Conservation (phyloP, 2,329 filamentous ascomycete genomes). For the Zymoseptoria ardabiliae region DNA sequence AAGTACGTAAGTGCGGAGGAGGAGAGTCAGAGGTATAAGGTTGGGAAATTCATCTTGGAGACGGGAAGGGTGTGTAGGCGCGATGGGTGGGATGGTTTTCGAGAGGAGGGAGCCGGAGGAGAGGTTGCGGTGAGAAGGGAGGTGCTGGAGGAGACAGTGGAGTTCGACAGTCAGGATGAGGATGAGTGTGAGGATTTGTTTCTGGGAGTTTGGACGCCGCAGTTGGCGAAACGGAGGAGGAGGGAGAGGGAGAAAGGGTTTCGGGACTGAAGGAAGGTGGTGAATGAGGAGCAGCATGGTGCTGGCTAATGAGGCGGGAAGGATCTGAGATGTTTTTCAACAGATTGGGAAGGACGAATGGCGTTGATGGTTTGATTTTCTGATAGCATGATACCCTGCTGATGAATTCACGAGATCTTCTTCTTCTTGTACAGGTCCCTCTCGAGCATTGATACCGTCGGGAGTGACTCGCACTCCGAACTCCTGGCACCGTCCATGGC, state of each 20-base stretch:
- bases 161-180: constrained; percentile 60
- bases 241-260: constrained; percentile 22
- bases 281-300: background rate
- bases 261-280: background rate
- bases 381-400: background rate
- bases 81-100: constrained; percentile 41
- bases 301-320: background rate
- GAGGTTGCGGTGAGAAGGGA: constrained; percentile 13
- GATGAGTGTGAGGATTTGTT: constrained; percentile 62
- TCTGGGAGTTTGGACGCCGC: constrained; percentile 53
- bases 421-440: too few relatives aligned
- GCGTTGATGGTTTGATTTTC: background rate
- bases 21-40: constrained; percentile 55
- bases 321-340: background rate
- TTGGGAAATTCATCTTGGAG: constrained; percentile 61
- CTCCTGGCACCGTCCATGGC: too few relatives aligned
- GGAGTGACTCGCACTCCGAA: too few relatives aligned
- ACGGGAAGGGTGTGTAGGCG: constrained; percentile 47
- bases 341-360: background rate
- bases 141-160: constrained; percentile 39
- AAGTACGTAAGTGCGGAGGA: constrained; percentile 58
- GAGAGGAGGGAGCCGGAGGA: constrained; percentile 17
- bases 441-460: too few relatives aligned
- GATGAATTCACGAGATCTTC: too few relatives aligned
- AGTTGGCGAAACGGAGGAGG: constrained; percentile 44